phyloP scores from a whole-genome alignment of 768 basidiomycete genomes.

The Rhodosporidiobolus sp. region DNA sequence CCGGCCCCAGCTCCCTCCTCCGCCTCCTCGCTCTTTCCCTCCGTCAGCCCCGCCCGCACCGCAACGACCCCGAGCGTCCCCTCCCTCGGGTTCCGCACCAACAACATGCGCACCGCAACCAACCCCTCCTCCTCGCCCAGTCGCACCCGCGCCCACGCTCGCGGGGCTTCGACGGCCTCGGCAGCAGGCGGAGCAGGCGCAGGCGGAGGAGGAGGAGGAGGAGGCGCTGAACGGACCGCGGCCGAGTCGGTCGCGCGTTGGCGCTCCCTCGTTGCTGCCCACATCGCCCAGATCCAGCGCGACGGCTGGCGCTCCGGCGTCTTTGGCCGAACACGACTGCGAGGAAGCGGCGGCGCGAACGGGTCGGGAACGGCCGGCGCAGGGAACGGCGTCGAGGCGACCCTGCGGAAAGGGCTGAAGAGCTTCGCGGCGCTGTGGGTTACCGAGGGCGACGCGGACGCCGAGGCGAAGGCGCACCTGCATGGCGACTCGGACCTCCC shows the following conservation, averaged over 20 bases:
- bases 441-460: background rate
- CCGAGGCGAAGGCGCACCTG: background rate
- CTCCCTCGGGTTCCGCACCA: background rate
- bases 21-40: background rate
- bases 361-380: background rate
- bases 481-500: conserved; percentile 1
- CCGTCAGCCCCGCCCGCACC: background rate
- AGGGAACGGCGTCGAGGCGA: background rate
- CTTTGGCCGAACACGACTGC: background rate
- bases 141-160: no score
- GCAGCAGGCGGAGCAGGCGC: no score
- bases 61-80: background rate
- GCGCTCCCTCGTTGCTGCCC: background rate
- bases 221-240: background rate
- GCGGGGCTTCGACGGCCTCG: no score
- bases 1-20: no score
- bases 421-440: background rate
- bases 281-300: background rate
- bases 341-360: background rate
- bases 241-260: background rate
- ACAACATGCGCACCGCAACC: background rate
- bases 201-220: no score
- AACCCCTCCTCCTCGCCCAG: no score
- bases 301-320: background rate
- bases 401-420: background rate